These are phyloP conservation scores for Diplodia seriata DNA, from an alignment of 2,329 filamentous ascomycete genomes.

Conservation along the genomic window DNA sequence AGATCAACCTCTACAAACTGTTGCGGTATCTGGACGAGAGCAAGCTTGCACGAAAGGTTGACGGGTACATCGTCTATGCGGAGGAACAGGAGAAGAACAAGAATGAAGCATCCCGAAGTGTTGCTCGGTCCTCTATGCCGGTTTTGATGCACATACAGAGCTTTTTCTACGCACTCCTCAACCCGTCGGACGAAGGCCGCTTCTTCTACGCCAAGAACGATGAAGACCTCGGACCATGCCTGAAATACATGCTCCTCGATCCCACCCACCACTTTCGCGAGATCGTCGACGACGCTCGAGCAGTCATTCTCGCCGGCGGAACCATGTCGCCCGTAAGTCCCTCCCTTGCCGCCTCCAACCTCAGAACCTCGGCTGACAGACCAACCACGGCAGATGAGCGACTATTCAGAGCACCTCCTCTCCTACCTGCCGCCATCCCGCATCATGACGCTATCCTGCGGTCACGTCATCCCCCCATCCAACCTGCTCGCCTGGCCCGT, in stretches of 20 bases:
- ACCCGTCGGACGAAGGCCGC: conserved; percentile 73
- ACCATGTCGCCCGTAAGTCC: conserved; percentile 83
- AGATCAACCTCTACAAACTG: conserved; percentile 92
- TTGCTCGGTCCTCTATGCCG: conserved; percentile 47
- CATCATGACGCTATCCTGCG: conserved; percentile 85
- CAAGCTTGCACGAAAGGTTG: conserved; percentile 91
- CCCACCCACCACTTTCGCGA: conserved; percentile 90
- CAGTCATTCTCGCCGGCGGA: conserved; percentile 89
- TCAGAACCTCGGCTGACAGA: not conserved
- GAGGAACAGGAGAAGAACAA: conserved; percentile 53
- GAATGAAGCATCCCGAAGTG: conserved; percentile 29
- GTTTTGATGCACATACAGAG: conserved; percentile 68
- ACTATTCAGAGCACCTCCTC: conserved; percentile 87
- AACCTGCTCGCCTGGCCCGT: conserved; percentile 84
- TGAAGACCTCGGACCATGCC: conserved; percentile 42
- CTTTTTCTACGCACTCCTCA: conserved; percentile 83
- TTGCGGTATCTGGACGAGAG: conserved; percentile 88
- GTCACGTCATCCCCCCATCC: conserved; percentile 85
- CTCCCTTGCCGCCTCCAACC: conserved; percentile 34
- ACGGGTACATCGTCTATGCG: conserved; percentile 77
- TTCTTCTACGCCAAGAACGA: conserved; percentile 63
- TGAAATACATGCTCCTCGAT: conserved; percentile 89
- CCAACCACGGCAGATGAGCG: conserved; percentile 66
- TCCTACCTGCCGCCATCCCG: conserved; percentile 69
- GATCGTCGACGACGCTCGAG: conserved; percentile 81